These are phyloP conservation scores for Pholiota microspora DNA, from an alignment of 768 basidiomycete genomes.

Conservation along the genomic window DNA sequence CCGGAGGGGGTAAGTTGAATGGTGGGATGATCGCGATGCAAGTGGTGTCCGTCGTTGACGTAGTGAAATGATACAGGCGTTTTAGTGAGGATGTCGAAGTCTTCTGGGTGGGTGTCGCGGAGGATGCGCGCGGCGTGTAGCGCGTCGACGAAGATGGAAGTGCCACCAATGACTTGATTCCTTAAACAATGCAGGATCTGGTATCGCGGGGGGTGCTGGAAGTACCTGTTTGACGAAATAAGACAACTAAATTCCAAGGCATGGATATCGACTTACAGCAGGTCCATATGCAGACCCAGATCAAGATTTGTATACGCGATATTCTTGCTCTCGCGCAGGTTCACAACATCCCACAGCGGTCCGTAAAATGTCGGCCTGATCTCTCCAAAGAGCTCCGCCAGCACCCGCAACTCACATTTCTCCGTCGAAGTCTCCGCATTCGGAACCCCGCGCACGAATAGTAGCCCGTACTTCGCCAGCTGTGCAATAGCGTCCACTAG, in stretches of 20 bases:
- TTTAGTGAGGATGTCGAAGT: slow-evolving; percentile 56
- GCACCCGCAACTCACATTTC: slow-evolving; percentile 61
- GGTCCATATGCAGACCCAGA: slow-evolving; percentile 89
- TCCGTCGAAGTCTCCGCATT: slow-evolving; percentile 54
- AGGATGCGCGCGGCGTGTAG: slow-evolving; percentile 61
- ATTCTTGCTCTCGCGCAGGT: slow-evolving; percentile 70
- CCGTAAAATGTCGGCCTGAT: slow-evolving; percentile 91
- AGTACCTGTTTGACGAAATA: slow-evolving; percentile 57
- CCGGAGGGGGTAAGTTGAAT: slow-evolving; percentile 51
- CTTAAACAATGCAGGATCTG: slow-evolving; percentile 91
- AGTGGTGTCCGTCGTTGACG: slow-evolving; percentile 84
- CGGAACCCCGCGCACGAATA: slow-evolving; percentile 73
- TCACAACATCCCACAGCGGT: slow-evolving; percentile 83
- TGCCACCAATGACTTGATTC: slow-evolving; percentile 80
- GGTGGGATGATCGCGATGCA: slow-evolving; percentile 70
- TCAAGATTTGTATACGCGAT: slow-evolving; percentile 94
- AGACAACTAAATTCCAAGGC: neutral
- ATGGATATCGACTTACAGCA: slow-evolving; percentile 64
- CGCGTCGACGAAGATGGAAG: slow-evolving; percentile 85
- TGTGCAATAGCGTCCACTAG: slow-evolving; percentile 65
- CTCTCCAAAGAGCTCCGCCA: slow-evolving; percentile 71
- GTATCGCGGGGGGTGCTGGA: slow-evolving; percentile 86
- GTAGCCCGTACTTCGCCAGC: slow-evolving; percentile 66
- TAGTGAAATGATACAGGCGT: slow-evolving; percentile 88
- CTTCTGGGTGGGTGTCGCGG: slow-evolving; percentile 39